Evolutionary conservation across 768 basidiomycete genomes (phyloP), one percentile per base, ranked within the genome.

Genomic region (Candolleomyces eurysporus): DNA sequence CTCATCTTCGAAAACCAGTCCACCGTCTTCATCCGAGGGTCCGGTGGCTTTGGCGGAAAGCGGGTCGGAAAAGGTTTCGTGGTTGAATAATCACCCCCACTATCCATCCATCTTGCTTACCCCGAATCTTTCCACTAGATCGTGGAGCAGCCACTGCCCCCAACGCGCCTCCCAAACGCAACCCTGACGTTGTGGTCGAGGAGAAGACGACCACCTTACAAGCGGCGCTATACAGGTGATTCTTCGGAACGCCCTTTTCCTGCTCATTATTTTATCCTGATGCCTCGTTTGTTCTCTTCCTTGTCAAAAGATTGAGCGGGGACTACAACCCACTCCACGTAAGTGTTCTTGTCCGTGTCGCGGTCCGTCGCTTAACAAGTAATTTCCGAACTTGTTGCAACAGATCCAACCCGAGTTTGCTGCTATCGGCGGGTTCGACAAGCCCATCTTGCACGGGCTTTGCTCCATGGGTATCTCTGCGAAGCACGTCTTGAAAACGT

Each of bases 21-120:
- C 13, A 99, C 96, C 0, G 80, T 96, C 1, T 91, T 98, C 74
- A 86, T 96, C 64, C 92, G 97, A 59, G 96, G 95, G 1, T 83
- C 92, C 26, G 97, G 97, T n/a, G 96, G 95, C 0, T 97, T 99
- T 73, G 94, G 94, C 3, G 97, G 97, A 17, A 93, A 91, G 78
- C 91, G 92, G 61, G 76, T 73, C 32, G 95, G 94, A 36, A 85
- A 78, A 53, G 92, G 95, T 93, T 26, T 60, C 9, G 68, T 16
- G 11, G 11, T 26, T 49, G 21, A 49, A 21, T 16, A n/a, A 31
- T n/a, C 42, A 61, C 40, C 21, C 14, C 45, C 60, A 22, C 22
- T 42, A 14, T 45, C n/a, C 52, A 50, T 19, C 17, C 46, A 21
- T 36, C 48, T 39, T 11, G 4, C 17, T 48, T 48, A 19, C 40